Base-by-base conservation (phyloP, 2,329 filamentous ascomycete genomes). In the Pezicula carpinea region DNA sequence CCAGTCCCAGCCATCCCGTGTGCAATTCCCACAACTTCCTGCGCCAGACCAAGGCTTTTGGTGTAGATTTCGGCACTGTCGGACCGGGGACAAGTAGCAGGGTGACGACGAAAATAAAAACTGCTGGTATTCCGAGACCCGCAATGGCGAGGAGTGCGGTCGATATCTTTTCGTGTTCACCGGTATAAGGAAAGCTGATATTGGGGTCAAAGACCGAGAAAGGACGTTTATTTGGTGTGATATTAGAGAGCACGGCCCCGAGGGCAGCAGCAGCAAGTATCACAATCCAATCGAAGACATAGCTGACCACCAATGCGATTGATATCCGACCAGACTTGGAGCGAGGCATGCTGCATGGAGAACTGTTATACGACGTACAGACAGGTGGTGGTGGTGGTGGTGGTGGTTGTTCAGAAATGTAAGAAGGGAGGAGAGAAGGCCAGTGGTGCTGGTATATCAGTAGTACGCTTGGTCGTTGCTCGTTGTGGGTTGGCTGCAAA, bases 1-100 rank as follows among this genome's bases (percentile, higher is more conserved):
- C 87, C 3, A 95, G 75, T 0, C 89, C 89, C 60, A 95, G 81
- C 79, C 85, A 87, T 48, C 87, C 89, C 2, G 80, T 81, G 62
- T 95, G 88, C 63, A 87, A 81, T 65, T 95, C 90, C 89, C 90
- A 95, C 1, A 95, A 65, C 69, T 91, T 95, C 55, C 87, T 79
- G 61, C 79, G 80, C 82, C 87, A 89, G 34, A 89, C 72, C 45
- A 87, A 68, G 6, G 75, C 66, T 51, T 73, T 74, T 2, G 85
- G 80, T 0, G 83, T 82, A 18, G 75, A 73, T 23, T 70, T 70
- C 15, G 77, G 76, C 1, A 83, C 80, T 2, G 81, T 82, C 5
- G 78, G 74, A 3, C 86, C 87, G 1, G 88, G 88, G 1, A 91
- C 80, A 57, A 90, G 73, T 50, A 80, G 53, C 21, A 92, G 66